A percentile compares a stretch with the other conserved stretches of the same genome.
These are phyloP conservation scores for Entophlyctis helioformis DNA, from an alignment of 192 early-diverging fungal species.

Conservation along the genomic window DNA sequence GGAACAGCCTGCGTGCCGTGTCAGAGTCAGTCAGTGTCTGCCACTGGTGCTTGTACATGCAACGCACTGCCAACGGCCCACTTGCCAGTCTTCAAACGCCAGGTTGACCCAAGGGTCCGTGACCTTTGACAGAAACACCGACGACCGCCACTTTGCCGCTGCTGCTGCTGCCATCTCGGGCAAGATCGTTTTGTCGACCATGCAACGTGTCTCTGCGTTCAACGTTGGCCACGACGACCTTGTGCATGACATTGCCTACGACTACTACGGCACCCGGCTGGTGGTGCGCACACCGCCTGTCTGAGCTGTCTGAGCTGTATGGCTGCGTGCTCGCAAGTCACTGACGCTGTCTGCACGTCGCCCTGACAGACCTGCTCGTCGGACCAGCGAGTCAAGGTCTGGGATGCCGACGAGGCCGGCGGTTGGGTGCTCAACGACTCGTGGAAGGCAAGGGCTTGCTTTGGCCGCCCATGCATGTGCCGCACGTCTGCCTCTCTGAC, in stretches of 20 bases:
- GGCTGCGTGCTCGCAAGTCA: no score
- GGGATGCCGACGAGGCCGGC: slow-evolving; percentile 63
- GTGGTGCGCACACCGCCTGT: slow-evolving; percentile 37
- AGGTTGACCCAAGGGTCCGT: slow-evolving; percentile 70
- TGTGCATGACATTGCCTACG: slow-evolving; percentile 83
- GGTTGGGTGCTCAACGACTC: slow-evolving; percentile 71
- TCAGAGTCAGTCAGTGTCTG: neutral
- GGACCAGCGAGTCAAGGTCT: slow-evolving; percentile 88
- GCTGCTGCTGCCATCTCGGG: no score
- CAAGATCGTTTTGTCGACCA: no score
- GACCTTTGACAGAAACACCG: slow-evolving; percentile 50
- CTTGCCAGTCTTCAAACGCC: slow-evolving; percentile 75
- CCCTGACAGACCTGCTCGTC: slow-evolving; percentile 67
- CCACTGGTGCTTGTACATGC: neutral
- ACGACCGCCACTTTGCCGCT: no score
- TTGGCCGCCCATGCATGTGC: neutral
- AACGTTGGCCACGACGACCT: slow-evolving; percentile 96
- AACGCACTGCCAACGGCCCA: no score
- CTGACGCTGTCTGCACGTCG: no score
- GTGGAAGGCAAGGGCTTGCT: slow-evolving; percentile 45
- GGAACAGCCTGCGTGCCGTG: slow-evolving; percentile 52
- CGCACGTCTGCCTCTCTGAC: neutral
- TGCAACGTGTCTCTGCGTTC: no score
- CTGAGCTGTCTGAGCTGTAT: no score
- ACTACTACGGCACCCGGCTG: slow-evolving; percentile 86